Percentiles rank a stretch among this genome's conserved stretches.
Conservation (phyloP, 305 asterid genomes). For the Lippia alba region DNA sequence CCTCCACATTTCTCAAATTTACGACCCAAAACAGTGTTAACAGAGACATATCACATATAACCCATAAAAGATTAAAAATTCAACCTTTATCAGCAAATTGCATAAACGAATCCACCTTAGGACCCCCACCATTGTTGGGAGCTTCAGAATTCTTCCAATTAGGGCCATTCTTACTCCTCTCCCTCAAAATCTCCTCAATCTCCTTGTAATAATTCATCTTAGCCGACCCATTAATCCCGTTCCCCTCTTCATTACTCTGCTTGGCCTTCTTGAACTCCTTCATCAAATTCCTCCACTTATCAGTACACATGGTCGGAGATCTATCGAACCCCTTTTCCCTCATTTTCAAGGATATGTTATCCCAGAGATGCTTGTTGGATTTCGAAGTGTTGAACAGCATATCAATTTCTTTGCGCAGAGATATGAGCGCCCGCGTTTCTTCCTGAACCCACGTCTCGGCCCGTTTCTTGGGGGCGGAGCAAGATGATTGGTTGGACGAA, state of each 20-base stretch:
- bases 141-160: constrained; percentile 45
- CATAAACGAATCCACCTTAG: constrained; percentile 71
- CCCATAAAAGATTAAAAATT: neutral
- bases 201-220: constrained; percentile 75
- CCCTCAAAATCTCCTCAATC: constrained; percentile 75
- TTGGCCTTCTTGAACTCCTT: constrained; percentile 74
- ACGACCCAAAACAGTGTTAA: neutral
- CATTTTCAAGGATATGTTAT: constrained; percentile 84
- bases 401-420: constrained; percentile 77
- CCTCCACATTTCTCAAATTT: constrained; percentile 6
- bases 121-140: constrained; percentile 30
- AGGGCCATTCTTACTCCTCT: constrained; percentile 59
- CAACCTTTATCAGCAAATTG: constrained; percentile 76
- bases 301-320: constrained; percentile 96
- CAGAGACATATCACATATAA: neutral
- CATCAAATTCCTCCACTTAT: constrained; percentile 82
- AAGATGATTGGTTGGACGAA: constrained; percentile 46
- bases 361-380: constrained; percentile 94
- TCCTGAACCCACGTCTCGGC: constrained; percentile 97
- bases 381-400: constrained; percentile 81
- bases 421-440: constrained; percentile 72
- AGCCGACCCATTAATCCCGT: constrained; percentile 46
- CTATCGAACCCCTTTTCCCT: constrained; percentile 93
- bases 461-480: constrained; percentile 71
- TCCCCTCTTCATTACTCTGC: constrained; percentile 52